Percentiles rank a stretch among this genome's conserved stretches.
phyloP scores from a whole-genome alignment of 2,329 filamentous ascomycete genomes.

The Akanthomyces muscarius region DNA sequence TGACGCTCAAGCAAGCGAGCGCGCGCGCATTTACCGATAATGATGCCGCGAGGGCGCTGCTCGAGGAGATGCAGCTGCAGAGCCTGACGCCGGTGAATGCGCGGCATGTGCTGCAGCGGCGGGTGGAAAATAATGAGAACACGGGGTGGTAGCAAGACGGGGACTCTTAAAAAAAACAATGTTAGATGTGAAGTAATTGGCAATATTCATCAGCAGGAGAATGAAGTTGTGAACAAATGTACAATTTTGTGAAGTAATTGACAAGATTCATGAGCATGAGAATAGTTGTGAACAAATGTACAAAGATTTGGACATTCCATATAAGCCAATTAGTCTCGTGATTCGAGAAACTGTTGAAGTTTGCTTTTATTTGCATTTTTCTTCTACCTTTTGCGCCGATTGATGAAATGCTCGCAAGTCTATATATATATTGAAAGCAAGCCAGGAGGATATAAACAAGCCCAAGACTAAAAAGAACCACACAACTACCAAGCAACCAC shows the following conservation, averaged over 20 bases:
- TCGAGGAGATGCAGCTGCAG: conserved; percentile 60
- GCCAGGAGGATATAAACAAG: conserved; percentile 1
- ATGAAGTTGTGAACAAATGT: not conserved
- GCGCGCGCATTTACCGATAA: conserved; percentile 57
- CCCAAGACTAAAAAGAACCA: not conserved
- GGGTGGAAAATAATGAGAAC: conserved; percentile 59
- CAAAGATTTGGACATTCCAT: not conserved
- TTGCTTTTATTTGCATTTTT: not conserved
- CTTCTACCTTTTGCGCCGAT: conserved; percentile 8
- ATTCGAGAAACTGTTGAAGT: not conserved
- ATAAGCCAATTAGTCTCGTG: not conserved
- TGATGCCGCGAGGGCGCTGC: conserved; percentile 51
- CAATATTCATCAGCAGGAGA: not conserved
- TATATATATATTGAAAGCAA: not conserved
- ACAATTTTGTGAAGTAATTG: not conserved
- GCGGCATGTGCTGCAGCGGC: conserved; percentile 60
- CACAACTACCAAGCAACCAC: not conserved
- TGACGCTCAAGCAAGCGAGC: conserved; percentile 51
- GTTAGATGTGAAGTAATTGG: not conserved
- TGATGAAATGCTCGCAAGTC: conserved; percentile 13
- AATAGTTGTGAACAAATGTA: not conserved
- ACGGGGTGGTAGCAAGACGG: conserved; percentile 30
- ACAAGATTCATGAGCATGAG: not conserved
- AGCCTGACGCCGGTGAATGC: conserved; percentile 61
- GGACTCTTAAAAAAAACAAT: not conserved